Base-by-base conservation (phyloP, 2,329 filamentous ascomycete species). In the Ophiocordyceps sinensis region DNA sequence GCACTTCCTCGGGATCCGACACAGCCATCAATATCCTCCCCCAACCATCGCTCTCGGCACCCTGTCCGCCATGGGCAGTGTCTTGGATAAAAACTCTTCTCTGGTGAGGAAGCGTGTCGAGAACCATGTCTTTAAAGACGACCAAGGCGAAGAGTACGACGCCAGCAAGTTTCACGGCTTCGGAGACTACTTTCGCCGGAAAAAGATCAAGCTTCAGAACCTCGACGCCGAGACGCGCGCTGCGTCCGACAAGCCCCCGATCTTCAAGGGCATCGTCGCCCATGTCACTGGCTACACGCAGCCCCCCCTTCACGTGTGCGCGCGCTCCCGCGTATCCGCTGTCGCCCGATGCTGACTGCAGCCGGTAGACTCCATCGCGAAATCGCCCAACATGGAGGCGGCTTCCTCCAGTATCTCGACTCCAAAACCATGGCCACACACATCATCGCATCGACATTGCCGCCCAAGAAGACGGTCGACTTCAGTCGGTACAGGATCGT, bases 121-220 rank as follows among this genome's bases (percentile, higher is more conserved):
- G 41, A 55, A 54, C 14, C 77, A 94, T 61, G 73, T 70, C 2
- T 96, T 95, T 57, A 68, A 80, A 2, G 72, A 83, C 53, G 87
- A 95, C 57, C 73, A 74, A 21, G 89, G 91, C 43, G 89, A 96
- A 43, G 93, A 98, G 59, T 98, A 98, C 59, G 79, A 81, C 44
- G 76, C 71, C 2, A 95, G 87, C 47, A 76, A 75, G 40, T 98
- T 96, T 60, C 85, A 86, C 23, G 89, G 88, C 9, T 93, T 96
- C 53, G 64, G 70, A 21, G 89, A 96, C 55, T 98, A 96, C 60
- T 93, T 95, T 57, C 75, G 88, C 39, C 80, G 88, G 42, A 98
- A 98, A 68, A 95, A 94, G 69, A 79, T 94, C 60, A 98, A 98
- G 57, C 72, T 98, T 4, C 91, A 96, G 60, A 98, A 98, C 54